Evolutionary conservation across 805 yeast species (phyloP).

Genomic region (Komagataella ulmi): DNA sequence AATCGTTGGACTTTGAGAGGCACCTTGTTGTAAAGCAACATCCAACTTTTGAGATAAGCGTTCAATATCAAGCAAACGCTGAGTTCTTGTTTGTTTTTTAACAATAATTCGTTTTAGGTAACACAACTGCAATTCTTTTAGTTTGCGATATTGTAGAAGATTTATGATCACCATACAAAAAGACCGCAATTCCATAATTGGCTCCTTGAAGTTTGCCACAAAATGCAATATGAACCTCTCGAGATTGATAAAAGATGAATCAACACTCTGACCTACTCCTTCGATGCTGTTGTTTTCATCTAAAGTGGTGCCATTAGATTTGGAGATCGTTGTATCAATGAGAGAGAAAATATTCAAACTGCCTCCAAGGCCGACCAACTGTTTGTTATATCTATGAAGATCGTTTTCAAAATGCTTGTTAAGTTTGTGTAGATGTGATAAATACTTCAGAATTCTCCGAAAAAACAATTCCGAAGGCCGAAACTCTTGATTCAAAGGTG

Average conservation of each 20-base stretch:
- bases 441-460: slow-evolving; percentile 5
- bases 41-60: slow-evolving; percentile 11
- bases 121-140: slow-evolving; percentile 35
- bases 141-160: slow-evolving; percentile 33
- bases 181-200: slow-evolving; percentile 31
- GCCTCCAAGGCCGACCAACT: slow-evolving; percentile 40
- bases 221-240: slow-evolving; percentile 28
- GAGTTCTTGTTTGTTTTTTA: slow-evolving; percentile 22
- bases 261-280: slow-evolving; percentile 39
- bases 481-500: slow-evolving; percentile 12
- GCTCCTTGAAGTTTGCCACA: slow-evolving; percentile 33
- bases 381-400: slow-evolving; percentile 22
- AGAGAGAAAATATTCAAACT: slow-evolving; percentile 42
- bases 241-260: slow-evolving; percentile 32
- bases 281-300: slow-evolving; percentile 19
- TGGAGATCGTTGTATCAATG: slow-evolving; percentile 13
- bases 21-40: slow-evolving; percentile 10
- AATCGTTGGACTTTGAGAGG: slow-evolving; percentile 18
- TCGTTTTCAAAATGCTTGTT: slow-evolving; percentile 24
- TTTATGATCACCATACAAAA: slow-evolving; percentile 29
- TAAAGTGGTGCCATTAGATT: slow-evolving; percentile 7
- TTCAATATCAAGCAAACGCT: slow-evolving; percentile 12
- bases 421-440: slow-evolving; percentile 19
- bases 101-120: slow-evolving; percentile 22
- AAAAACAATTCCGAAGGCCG: slow-evolving; percentile 13